Evolutionary conservation across 2,329 filamentous ascomycete species (phyloP).

Genomic region (Septoria petroselini): DNA sequence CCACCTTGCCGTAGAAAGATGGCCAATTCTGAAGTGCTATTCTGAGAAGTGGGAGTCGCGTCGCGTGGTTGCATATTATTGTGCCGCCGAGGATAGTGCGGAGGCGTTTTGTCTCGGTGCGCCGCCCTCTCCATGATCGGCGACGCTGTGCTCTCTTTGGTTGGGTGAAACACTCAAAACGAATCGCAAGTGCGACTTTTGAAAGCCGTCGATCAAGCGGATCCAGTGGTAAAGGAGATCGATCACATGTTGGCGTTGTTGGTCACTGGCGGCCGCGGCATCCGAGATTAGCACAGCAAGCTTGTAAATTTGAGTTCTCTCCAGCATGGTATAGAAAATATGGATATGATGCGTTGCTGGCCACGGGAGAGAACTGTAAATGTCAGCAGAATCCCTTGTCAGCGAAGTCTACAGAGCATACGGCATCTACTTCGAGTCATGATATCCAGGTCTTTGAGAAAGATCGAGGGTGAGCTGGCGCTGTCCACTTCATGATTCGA

Average conservation of each 20-base stretch:
- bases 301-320: constrained; percentile 4
- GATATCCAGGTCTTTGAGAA: background rate
- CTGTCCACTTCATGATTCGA: background rate
- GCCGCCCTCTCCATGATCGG: constrained; percentile 12
- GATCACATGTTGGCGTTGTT: constrained; percentile 1
- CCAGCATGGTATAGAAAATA: background rate
- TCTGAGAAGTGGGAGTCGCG: constrained; percentile 10
- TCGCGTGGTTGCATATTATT: constrained; percentile 14
- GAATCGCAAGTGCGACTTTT: constrained; percentile 6
- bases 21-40: constrained; percentile 10
- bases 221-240: constrained; percentile 11
- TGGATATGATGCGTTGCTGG: background rate
- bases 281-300: constrained; percentile 5
- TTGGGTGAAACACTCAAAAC: constrained; percentile 7
- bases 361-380: background rate
- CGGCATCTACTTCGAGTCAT: background rate
- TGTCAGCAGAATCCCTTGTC: background rate
- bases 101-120: constrained; percentile 5
- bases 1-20: constrained; percentile 12
- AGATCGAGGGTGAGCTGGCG: background rate
- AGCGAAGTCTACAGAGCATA: background rate
- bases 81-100: constrained; percentile 4
- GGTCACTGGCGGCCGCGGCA: constrained; percentile 4
- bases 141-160: background rate
- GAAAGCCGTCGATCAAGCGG: constrained; percentile 1